A percentile compares a stretch with the other conserved stretches of the same genome.
These are phyloP conservation scores for Auricularia sp. DNA, from an alignment of 768 basidiomycete species.

Conservation along the genomic window DNA sequence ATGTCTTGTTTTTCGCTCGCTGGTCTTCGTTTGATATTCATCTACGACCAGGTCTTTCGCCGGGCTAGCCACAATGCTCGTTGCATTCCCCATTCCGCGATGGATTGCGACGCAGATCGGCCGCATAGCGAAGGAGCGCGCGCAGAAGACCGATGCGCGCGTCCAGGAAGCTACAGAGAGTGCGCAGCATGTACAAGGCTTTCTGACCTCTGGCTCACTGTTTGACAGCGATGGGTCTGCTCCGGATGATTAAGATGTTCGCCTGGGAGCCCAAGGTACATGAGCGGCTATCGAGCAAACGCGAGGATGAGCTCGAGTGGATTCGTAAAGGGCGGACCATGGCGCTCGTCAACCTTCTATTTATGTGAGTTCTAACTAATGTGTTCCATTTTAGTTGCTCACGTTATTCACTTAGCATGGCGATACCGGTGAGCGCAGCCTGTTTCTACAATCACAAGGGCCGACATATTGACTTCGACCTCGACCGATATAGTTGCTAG, in stretches of 20 bases:
- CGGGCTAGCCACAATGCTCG: constrained; percentile 25
- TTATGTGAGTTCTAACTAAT: constrained; percentile 28
- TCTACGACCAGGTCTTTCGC: constrained; percentile 19
- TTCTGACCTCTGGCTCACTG: not conserved
- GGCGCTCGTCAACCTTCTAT: constrained; percentile 33
- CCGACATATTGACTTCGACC: too few relatives aligned
- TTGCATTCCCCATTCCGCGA: constrained; percentile 28
- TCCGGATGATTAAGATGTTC: constrained; percentile 34
- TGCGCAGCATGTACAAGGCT: not conserved
- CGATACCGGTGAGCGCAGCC: not conserved
- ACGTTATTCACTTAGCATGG: not conserved
- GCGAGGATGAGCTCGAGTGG: constrained; percentile 29
- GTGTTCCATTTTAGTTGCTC: not conserved
- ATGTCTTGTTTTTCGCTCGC: constrained; percentile 4
- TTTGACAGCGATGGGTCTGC: constrained; percentile 11
- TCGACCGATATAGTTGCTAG: not conserved
- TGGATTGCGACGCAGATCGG: constrained; percentile 22
- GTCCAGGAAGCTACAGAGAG: constrained; percentile 28
- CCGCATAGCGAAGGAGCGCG: constrained; percentile 21
- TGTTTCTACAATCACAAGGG: not conserved
- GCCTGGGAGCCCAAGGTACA: constrained; percentile 29
- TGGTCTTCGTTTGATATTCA: not conserved
- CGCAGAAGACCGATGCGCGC: constrained; percentile 28
- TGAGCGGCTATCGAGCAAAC: constrained; percentile 21
- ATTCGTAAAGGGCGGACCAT: constrained; percentile 45